These are phyloP conservation scores for Teratosphaeria pseudoeucalypti DNA, from an alignment of 2,329 filamentous ascomycete species.

Conservation along the genomic window DNA sequence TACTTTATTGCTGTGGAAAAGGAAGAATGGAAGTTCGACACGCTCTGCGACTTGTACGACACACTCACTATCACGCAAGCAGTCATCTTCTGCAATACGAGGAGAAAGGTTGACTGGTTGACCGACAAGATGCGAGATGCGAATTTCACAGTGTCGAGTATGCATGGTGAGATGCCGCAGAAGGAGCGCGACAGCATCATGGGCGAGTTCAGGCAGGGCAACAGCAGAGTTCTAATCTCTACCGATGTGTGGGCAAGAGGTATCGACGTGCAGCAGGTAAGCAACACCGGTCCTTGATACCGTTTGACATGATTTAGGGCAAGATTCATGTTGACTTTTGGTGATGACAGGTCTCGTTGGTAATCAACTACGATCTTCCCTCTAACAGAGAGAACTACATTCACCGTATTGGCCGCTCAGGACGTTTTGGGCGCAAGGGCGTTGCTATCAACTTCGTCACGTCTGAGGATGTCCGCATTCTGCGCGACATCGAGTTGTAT, in stretches of 20 bases:
- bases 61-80: constrained; percentile 97
- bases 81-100: constrained; percentile 99
- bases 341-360: constrained; percentile 59
- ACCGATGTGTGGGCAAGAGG: constrained; percentile 97
- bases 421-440: constrained; percentile 93
- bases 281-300: not conserved
- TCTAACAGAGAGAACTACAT: constrained; percentile 99
- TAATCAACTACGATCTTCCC: constrained; percentile 98
- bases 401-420: constrained; percentile 91
- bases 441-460: constrained; percentile 99
- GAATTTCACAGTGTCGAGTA: constrained; percentile 96
- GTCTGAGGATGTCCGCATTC: constrained; percentile 91
- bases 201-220: constrained; percentile 96
- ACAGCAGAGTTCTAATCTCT: constrained; percentile 89
- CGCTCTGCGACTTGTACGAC: constrained; percentile 95
- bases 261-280: constrained; percentile 85
- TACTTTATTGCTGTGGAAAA: constrained; percentile 99
- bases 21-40: constrained; percentile 99
- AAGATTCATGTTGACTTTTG: not conserved
- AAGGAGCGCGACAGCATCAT: constrained; percentile 98
- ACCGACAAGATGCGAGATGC: constrained; percentile 99
- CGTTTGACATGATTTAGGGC: not conserved
- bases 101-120: constrained; percentile 97
- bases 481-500: constrained; percentile 93
- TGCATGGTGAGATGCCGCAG: constrained; percentile 99